A percentile compares a stretch with the other conserved stretches of the same genome.
These are phyloP conservation scores for Raphanus sativus DNA, from an alignment of 345 rosid species.

Conservation along the genomic window DNA sequence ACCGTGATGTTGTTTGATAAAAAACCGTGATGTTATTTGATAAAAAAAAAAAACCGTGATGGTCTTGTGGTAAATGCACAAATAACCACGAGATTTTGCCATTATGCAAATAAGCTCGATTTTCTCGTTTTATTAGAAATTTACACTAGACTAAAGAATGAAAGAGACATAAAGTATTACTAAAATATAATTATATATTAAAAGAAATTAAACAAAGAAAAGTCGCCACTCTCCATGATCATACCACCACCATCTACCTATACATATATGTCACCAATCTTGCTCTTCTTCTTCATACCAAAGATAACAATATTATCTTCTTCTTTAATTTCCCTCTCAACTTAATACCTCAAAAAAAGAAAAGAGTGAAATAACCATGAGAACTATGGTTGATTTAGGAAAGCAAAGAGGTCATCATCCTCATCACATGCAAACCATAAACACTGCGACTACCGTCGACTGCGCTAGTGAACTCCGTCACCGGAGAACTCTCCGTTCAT, in stretches of 20 bases:
- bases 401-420: slow-evolving; percentile 46
- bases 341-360: not conserved
- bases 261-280: slow-evolving; percentile 39
- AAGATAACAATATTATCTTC: slow-evolving; percentile 7
- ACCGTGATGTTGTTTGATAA: not conserved
- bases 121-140: not conserved
- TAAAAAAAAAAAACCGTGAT: too few species aligned
- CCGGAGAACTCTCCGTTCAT: slow-evolving; percentile 74
- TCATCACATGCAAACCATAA: slow-evolving; percentile 44
- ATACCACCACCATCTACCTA: slow-evolving; percentile 9
- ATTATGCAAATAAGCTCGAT: slow-evolving; percentile 10
- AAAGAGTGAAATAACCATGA: slow-evolving; percentile 41
- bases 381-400: slow-evolving; percentile 67
- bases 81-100: not conserved
- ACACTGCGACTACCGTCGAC: slow-evolving; percentile 64
- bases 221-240: slow-evolving; percentile 26
- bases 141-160: not conserved
- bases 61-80: slow-evolving; percentile 25
- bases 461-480: slow-evolving; percentile 64
- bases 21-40: too few species aligned
- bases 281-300: slow-evolving; percentile 14
- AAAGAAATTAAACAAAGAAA: not conserved
- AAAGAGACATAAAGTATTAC: slow-evolving; percentile 9
- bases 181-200: not conserved
- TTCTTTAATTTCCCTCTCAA: slow-evolving; percentile 7